A percentile compares a stretch with the other conserved stretches of the same genome.
phyloP scores from a whole-genome alignment of 1,284 basidiomycete genomes.

The Cutaneotrichosporon sp. region DNA sequence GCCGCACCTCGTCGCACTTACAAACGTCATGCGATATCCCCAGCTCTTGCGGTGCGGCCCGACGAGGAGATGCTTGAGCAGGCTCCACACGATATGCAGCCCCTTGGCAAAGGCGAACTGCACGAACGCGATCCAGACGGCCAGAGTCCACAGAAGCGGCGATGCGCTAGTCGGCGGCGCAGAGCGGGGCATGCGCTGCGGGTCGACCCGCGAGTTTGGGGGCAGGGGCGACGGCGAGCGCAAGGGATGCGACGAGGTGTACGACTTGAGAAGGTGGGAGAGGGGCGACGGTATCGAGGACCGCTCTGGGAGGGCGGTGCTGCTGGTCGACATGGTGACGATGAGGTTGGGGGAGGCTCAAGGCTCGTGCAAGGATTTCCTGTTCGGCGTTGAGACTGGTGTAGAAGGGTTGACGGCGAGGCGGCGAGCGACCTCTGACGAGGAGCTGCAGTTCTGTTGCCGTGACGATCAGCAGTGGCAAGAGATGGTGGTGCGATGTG shows the following conservation, averaged over 20 bases:
- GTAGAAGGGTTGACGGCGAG: no score
- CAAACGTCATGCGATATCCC: slow-evolving; percentile 49
- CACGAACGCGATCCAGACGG: slow-evolving; percentile 41
- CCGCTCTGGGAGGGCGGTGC: slow-evolving; percentile 2
- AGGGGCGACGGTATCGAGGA: slow-evolving; percentile 22
- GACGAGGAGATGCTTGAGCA: slow-evolving; percentile 37
- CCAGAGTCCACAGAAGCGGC: slow-evolving; percentile 37
- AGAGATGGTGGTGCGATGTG: not conserved
- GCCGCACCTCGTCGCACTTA: slow-evolving; percentile 9
- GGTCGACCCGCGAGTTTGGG: slow-evolving; percentile 43
- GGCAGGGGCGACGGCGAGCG: slow-evolving; percentile 44
- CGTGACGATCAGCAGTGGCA: no score
- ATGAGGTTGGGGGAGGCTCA: not conserved
- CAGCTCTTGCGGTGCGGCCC: slow-evolving; percentile 46
- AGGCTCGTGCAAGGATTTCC: no score
- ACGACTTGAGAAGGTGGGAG: slow-evolving; percentile 31
- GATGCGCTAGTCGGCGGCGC: slow-evolving; percentile 34
- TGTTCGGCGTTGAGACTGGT: no score
- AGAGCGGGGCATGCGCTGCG: slow-evolving; percentile 31
- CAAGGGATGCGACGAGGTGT: slow-evolving; percentile 40
- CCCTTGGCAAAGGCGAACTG: slow-evolving; percentile 41
- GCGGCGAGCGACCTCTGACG: no score
- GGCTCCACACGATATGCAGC: slow-evolving; percentile 38
- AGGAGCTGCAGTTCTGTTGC: no score
- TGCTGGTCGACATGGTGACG: slow-evolving; percentile 9